Evolutionary conservation across 306 rosid species (phyloP).

Genomic region (Fagus crenata): DNA sequence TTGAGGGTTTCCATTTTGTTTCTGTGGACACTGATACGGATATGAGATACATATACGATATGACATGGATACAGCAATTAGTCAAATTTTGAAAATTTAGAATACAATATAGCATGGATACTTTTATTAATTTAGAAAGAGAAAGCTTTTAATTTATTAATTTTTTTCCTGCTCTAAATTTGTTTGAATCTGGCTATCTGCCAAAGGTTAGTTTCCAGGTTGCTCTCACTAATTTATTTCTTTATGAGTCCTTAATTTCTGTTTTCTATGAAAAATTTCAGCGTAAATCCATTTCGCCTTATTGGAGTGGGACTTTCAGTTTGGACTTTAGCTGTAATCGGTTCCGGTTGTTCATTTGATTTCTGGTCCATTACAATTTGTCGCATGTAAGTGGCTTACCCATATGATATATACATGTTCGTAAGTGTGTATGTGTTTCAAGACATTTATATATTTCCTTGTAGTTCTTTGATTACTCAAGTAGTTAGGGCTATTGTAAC

Average conservation of each 20-base stretch:
- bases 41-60: too few relatives aligned
- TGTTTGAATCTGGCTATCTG: background rate
- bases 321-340: conserved; percentile 70
- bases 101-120: background rate
- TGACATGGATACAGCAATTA: too few relatives aligned
- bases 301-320: conserved; percentile 82
- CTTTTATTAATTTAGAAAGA: background rate
- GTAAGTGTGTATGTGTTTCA: background rate
- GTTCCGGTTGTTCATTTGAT: conserved; percentile 59
- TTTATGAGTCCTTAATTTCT: conserved; percentile 7
- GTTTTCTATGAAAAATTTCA: conserved; percentile 38
- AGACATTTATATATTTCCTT: conserved; percentile 10
- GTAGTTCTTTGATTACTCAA: conserved; percentile 15
- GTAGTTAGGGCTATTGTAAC: conserved; percentile 2
- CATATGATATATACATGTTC: background rate
- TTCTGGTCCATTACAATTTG: conserved; percentile 80
- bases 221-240: conserved; percentile 3
- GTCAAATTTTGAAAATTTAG: too few relatives aligned
- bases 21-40: background rate
- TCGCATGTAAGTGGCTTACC: conserved; percentile 64
- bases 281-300: conserved; percentile 79
- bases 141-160: too few relatives aligned
- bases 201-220: conserved; percentile 7
- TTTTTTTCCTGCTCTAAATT: background rate
- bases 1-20: background rate